Base-by-base conservation (phyloP, 371 early-diverging fungal species). In the Apophysomyces trapeziformis region DNA sequence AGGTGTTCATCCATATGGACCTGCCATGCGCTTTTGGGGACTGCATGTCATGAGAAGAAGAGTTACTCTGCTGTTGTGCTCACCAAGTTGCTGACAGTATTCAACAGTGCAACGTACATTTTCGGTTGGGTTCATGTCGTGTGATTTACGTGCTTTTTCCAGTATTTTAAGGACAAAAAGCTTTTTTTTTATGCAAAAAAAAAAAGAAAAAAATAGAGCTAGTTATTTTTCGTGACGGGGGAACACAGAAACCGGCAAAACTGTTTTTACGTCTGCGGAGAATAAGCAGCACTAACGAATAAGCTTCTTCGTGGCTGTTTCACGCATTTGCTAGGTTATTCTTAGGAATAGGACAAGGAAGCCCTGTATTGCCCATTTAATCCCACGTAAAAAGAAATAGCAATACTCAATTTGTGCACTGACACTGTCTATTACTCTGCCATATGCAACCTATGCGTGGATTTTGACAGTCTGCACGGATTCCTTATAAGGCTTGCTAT, bases 1-100 rank as follows among this genome's bases (percentile, higher is more conserved):
- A 62, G 36, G 57, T 67, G 67, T 7, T 44, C 26, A 58, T 67
- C 63, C 47, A 62, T 57, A 37, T 67, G 63, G n/a, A 57, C n/a
- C 38, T 62, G 47, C 16, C 61, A 13, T 44, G 54, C 11, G 2
- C 21, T 56, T 8, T 37, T 21, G 1, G 66, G 57, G 18, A 66
- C 66, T 66, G 56, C 21, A 8, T 44, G 13, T 44, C 38, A 38
- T 45, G n/a, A 16, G 54, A n/a, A 9, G 21, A 50, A 41, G 8
- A 9, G 54, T n/a, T 26, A 21, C 21, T 50, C 18, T 26, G 21
- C 21, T 26, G 45, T 7, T 44, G 12, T 44, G 57, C 58, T 44
- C 58, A 58, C 54, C 54, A 50, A 50, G 13, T 43, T 65, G 57
- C 21, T 44, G 58, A 38, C 65, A 65, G 35, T 58, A 57, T 7